phyloP scores from a whole-genome alignment of 257 asterid genomes.

The Gentiana straminea region DNA sequence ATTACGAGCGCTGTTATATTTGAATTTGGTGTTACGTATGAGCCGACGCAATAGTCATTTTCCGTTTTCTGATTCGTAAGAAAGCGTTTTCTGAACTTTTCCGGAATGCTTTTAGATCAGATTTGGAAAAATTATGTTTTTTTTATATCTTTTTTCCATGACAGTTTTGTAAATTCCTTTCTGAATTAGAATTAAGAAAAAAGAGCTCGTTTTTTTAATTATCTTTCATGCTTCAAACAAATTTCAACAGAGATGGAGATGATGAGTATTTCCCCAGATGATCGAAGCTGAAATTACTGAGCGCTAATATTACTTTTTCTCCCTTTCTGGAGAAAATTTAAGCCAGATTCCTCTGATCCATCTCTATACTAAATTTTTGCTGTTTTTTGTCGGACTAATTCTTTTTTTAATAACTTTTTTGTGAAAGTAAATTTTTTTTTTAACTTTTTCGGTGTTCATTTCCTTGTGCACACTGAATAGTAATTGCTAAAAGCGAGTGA shows the following conservation, averaged over 20 bases:
- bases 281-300: conserved; percentile 86
- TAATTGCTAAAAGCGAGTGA: too few species aligned
- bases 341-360: conserved; percentile 67
- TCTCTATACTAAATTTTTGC: not conserved
- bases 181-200: too few species aligned
- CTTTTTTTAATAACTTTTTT: too few species aligned
- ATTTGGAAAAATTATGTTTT: too few species aligned
- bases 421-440: not conserved
- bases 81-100: too few species aligned
- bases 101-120: too few species aligned
- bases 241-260: conserved; percentile 34
- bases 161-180: too few species aligned
- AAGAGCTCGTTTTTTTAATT: too few species aligned
- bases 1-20: conserved; percentile 42
- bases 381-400: too few species aligned
- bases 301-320: conserved; percentile 44
- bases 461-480: too few species aligned
- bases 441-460: not conserved
- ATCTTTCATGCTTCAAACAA: too few species aligned
- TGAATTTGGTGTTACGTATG: conserved; percentile 51
- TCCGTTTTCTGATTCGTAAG: conserved; percentile 24
- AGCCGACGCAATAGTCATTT: conserved; percentile 42
- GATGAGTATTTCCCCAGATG: conserved; percentile 89
- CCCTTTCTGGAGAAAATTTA: conserved; percentile 26
- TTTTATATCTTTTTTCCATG: too few species aligned